Conservation (phyloP, 2,329 filamentous ascomycete genomes). For the Claviceps cyperi region DNA sequence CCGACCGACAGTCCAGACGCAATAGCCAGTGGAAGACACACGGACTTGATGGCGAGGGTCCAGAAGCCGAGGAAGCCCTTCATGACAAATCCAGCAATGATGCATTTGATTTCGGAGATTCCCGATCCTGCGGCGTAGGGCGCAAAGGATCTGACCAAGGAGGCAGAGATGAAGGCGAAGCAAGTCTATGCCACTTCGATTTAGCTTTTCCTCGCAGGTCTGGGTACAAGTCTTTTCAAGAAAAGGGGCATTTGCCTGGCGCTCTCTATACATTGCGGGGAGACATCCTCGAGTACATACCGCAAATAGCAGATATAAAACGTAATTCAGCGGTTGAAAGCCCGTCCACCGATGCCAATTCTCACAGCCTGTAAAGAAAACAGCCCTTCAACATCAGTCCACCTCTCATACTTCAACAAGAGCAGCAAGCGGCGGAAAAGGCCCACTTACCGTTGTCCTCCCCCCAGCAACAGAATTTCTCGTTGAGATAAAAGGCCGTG, state of each 20-base stretch:
- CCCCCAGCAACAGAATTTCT: constrained; percentile 96
- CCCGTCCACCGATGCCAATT: constrained; percentile 86
- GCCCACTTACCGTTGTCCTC: constrained; percentile 55
- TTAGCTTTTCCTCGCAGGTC: background rate
- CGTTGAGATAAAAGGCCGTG: constrained; percentile 92
- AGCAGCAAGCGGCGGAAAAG: background rate
- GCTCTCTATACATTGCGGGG: no score
- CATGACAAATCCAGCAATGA: constrained; percentile 98
- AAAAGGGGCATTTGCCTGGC: background rate
- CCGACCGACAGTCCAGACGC: constrained; percentile 88
- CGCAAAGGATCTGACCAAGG: constrained; percentile 77
- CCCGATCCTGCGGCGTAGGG: constrained; percentile 94
- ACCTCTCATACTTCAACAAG: background rate
- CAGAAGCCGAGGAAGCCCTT: constrained; percentile 89
- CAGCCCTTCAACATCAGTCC: background rate
- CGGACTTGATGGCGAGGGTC: constrained; percentile 87
- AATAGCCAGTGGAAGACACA: constrained; percentile 81
- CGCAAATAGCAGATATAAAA: constrained; percentile 77
- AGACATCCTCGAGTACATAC: constrained; percentile 27
- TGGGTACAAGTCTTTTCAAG: background rate
- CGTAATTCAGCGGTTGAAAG: constrained; percentile 65
- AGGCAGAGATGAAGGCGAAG: constrained; percentile 72
- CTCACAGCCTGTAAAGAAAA: constrained; percentile 45
- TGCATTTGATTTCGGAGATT: constrained; percentile 98
- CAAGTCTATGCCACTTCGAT: constrained; percentile 34